Evolutionary conservation across 2,329 filamentous ascomycete species (phyloP).

Genomic region (Fusarium palustre): DNA sequence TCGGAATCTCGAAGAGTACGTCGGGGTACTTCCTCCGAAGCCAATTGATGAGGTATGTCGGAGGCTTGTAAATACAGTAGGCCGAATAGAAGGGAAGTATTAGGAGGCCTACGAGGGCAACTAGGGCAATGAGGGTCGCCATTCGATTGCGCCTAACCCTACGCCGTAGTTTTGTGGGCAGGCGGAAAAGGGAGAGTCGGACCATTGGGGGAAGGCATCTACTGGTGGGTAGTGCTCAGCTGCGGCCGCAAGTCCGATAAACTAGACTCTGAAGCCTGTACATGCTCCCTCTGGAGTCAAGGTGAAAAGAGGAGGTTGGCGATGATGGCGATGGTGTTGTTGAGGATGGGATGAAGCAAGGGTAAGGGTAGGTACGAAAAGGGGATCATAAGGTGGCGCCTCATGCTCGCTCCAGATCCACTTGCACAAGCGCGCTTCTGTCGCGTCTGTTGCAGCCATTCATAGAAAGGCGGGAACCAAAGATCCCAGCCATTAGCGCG

Average conservation of each 20-base stretch:
- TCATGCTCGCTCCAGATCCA: constrained; percentile 13
- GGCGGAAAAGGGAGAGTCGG: constrained; percentile 62
- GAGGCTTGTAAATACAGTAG: constrained; percentile 86
- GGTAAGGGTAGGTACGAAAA: constrained; percentile 10
- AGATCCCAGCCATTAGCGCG: constrained; percentile 6
- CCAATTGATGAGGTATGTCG: constrained; percentile 75
- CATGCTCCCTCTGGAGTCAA: constrained; percentile 41
- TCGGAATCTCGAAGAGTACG: constrained; percentile 77
- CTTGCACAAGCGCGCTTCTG: constrained; percentile 20
- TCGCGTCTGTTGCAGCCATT: constrained; percentile 40
- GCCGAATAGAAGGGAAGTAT: constrained; percentile 58
- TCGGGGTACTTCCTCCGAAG: constrained; percentile 79
- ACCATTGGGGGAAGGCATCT: constrained; percentile 50
- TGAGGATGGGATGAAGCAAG: constrained; percentile 11
- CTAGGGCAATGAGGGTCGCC: constrained; percentile 62
- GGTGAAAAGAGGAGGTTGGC: constrained; percentile 9
- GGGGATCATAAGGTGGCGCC: constrained; percentile 21
- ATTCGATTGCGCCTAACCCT: constrained; percentile 69
- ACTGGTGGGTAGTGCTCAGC: constrained; percentile 20
- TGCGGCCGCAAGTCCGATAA: constrained; percentile 40
- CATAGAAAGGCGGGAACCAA: not conserved
- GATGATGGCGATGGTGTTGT: constrained; percentile 30
- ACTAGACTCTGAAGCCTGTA: constrained; percentile 34
- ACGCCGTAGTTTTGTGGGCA: constrained; percentile 68
- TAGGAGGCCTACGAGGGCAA: constrained; percentile 52